Evolutionary conservation across 805 yeast genomes (phyloP).

Genomic region (Saccharomycopsis sp.): DNA sequence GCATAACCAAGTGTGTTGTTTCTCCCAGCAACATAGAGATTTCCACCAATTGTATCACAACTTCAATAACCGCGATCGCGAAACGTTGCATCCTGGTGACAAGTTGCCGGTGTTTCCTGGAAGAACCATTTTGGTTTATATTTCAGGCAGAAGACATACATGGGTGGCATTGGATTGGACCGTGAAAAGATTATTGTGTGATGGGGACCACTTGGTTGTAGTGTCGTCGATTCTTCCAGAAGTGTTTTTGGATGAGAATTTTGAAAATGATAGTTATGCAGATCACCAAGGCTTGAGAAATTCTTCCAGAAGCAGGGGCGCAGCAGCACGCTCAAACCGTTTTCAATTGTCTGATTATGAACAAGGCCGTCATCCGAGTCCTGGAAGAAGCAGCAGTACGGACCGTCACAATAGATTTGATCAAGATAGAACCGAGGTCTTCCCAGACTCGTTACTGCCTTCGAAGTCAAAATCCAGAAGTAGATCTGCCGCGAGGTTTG

Average conservation of each 20-base stretch:
- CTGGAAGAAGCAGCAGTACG: background rate
- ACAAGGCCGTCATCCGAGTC: no score
- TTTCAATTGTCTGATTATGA: no score
- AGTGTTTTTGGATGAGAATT: slow-evolving; percentile 24
- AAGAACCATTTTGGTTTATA: slow-evolving; percentile 52
- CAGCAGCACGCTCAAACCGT: background rate
- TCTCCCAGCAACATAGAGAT: slow-evolving; percentile 37
- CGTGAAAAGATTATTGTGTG: slow-evolving; percentile 41
- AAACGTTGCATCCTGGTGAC: slow-evolving; percentile 2
- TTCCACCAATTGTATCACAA: slow-evolving; percentile 40
- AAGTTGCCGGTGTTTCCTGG: slow-evolving; percentile 36
- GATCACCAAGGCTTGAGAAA: background rate
- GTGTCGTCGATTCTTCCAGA: slow-evolving; percentile 40
- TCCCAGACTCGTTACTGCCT: no score
- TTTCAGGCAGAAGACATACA: slow-evolving; percentile 65
- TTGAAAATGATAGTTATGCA: slow-evolving; percentile 4
- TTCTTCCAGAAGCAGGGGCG: background rate
- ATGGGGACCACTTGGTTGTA: slow-evolving; percentile 61
- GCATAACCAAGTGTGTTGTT: slow-evolving; percentile 22
- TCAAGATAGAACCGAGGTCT: no score
- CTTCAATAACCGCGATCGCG: slow-evolving; percentile 25
- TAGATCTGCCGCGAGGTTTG: background rate
- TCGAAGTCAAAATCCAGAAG: background rate
- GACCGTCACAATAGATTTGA: no score
- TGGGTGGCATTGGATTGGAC: slow-evolving; percentile 80